Evolutionary conservation across 2,329 filamentous ascomycete species (phyloP).

Genomic region (Claviceps spartinae): DNA sequence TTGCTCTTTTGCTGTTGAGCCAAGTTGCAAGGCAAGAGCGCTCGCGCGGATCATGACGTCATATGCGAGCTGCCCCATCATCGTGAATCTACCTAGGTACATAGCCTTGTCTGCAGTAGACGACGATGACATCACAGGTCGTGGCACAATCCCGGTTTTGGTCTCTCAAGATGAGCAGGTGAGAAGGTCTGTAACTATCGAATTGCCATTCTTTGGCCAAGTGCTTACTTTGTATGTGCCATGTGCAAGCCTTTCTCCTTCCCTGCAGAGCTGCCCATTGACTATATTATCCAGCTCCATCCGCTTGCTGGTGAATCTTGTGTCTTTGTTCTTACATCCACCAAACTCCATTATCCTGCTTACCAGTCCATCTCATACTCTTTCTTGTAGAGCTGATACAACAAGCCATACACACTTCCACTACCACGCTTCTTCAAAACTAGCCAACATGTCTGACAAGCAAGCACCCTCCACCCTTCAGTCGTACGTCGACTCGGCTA

Average conservation of each 20-base stretch:
- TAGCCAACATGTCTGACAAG: constrained; percentile 17
- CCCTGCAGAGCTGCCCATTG: background rate
- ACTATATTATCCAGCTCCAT: constrained; percentile 1
- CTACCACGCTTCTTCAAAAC: background rate
- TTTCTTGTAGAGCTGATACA: background rate
- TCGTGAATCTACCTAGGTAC: too few species aligned
- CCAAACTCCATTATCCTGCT: background rate
- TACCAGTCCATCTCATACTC: background rate
- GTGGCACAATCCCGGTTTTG: background rate
- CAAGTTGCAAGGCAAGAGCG: background rate
- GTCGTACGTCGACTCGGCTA: constrained; percentile 61
- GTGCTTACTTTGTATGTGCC: background rate
- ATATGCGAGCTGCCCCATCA: constrained; percentile 1
- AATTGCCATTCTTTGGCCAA: background rate
- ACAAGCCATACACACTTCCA: background rate
- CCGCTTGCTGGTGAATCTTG: background rate
- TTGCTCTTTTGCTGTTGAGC: background rate
- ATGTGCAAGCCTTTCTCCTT: background rate
- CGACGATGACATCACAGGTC: constrained; percentile 4
- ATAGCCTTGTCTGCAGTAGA: background rate
- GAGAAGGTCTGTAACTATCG: background rate
- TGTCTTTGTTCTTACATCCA: background rate
- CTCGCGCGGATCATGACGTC: constrained; percentile 4
- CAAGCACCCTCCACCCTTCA: constrained; percentile 56
- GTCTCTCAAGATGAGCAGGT: background rate